Evolutionary conservation across 495 filamentous ascomycete genomes (phyloP), one percentile per base, ranked within the genome.

Genomic region (Podospora didyma): DNA sequence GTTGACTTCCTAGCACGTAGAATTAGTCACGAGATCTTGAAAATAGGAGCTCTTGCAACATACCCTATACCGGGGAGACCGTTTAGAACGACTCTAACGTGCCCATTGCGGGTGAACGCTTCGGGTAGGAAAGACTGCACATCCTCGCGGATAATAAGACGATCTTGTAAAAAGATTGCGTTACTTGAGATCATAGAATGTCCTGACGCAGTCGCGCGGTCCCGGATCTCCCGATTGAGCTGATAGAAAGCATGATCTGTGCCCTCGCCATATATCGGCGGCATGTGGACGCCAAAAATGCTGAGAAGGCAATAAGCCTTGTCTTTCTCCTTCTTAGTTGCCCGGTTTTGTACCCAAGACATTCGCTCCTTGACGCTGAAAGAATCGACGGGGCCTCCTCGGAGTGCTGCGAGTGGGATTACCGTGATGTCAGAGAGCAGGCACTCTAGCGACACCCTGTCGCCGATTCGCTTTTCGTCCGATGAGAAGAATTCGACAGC

Each of bases 301-400:
- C 58, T 53, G 3, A 56, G 28, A 10, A 56, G 31, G 10, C 44
- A 56, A 17, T 60, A 60, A 1, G 58, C 46, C n/a, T 39, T 50
- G 3, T 60, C 58, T 39, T 60, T 53, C 19, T 47, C 16, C 19
- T 16, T 5, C 19, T 47, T 47, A 5, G 45, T 47, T 10, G 7
- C 11, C 7, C 45, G 45, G n/a, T 26, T 47, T 21, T 20, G 10
- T 5, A 9, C 45, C 45, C 45, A 47, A 7, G 45, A 2, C 45
- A 47, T 47, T 20, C 45, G 45, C 20, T 47, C 16, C 16, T 20
- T 14, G 17, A 47, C 14, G 45, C 45, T 47, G 45, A 21, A 20
- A 3, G 5, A 6, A 12, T 9, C 7, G 0, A 26, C 6, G 5
- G 45, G 45, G 0, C 3, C 45, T 12, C 45, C 45, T 10, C 14